Evolutionary conservation across 192 early-diverging fungal genomes (phyloP).

Genomic region (Pilobolus umbonatus): DNA sequence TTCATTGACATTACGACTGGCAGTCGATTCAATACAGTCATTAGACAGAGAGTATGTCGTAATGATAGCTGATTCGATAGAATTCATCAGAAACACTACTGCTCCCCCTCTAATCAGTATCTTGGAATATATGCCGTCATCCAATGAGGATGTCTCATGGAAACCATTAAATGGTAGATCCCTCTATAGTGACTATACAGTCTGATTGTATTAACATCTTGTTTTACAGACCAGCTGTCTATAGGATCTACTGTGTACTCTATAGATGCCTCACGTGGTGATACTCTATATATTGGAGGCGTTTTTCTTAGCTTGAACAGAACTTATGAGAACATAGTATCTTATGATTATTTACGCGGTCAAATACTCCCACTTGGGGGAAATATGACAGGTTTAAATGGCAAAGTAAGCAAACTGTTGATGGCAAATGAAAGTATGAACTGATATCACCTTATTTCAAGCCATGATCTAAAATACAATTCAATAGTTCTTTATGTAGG

Average conservation of each 20-base stretch:
- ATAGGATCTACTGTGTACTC: conserved; percentile 46
- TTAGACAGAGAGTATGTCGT: conserved; percentile 1
- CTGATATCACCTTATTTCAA: not conserved
- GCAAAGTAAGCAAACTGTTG: conserved; percentile 17
- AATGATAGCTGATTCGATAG: conserved; percentile 24
- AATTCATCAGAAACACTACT: conserved; percentile 23
- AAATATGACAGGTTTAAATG: not conserved
- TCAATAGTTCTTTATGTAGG: conserved; percentile 21
- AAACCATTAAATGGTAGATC: conserved; percentile 21
- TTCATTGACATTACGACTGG: conserved; percentile 4
- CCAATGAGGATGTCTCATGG: conserved; percentile 13
- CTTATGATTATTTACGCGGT: conserved; percentile 39
- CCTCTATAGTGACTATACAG: not conserved
- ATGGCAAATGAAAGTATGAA: conserved; percentile 4
- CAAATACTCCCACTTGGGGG: not conserved
- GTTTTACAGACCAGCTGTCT: conserved; percentile 41
- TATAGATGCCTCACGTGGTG: conserved; percentile 33
- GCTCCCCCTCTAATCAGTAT: conserved; percentile 19
- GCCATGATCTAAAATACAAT: not conserved
- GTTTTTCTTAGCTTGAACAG: conserved; percentile 35
- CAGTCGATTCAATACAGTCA: conserved; percentile 14
- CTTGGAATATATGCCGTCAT: conserved; percentile 23
- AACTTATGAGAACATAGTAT: conserved; percentile 49
- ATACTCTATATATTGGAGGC: conserved; percentile 48
- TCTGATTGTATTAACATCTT: not conserved